Conservation (phyloP, 495 filamentous ascomycete species). For the Penicillium egyptiacum region DNA sequence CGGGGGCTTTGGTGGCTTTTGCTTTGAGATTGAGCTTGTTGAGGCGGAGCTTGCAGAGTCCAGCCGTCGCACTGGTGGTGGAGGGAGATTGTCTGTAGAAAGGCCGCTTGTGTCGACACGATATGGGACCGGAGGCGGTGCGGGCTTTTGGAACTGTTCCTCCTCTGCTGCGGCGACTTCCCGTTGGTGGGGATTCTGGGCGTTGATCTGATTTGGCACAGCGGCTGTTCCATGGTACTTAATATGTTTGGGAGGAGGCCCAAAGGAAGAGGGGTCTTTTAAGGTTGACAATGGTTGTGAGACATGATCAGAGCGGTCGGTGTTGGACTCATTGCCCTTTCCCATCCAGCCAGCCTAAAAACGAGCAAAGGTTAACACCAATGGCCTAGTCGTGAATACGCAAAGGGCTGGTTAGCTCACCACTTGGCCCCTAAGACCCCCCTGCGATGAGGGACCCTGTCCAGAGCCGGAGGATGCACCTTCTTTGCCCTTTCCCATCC, state of each 20-base stretch:
- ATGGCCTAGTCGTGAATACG: conserved; percentile 4
- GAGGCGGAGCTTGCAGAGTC: conserved; percentile 44
- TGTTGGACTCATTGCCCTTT: conserved; percentile 48
- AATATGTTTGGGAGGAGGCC: conserved; percentile 75
- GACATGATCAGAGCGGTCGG: conserved; percentile 47
- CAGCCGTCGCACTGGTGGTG: conserved; percentile 62
- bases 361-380: conserved; percentile 10
- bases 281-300: conserved; percentile 73
- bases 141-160: conserved; percentile 44
- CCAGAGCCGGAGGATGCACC: not conserved
- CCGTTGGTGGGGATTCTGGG: conserved; percentile 33
- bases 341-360: conserved; percentile 42
- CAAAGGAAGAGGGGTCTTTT: conserved; percentile 81
- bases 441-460: not conserved
- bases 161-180: conserved; percentile 35
- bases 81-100: conserved; percentile 65
- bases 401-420: conserved; percentile 35
- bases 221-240: conserved; percentile 54
- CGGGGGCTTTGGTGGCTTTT: conserved; percentile 57
- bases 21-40: conserved; percentile 35
- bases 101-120: conserved; percentile 69
- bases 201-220: conserved; percentile 44
- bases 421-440: conserved; percentile 40
- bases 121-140: conserved; percentile 65
- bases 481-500: conserved; percentile 55